A percentile compares a stretch with the other conserved stretches of the same genome.
These are phyloP conservation scores for Megacollybia marginata DNA, from an alignment of 768 basidiomycete genomes.

Conservation along the genomic window DNA sequence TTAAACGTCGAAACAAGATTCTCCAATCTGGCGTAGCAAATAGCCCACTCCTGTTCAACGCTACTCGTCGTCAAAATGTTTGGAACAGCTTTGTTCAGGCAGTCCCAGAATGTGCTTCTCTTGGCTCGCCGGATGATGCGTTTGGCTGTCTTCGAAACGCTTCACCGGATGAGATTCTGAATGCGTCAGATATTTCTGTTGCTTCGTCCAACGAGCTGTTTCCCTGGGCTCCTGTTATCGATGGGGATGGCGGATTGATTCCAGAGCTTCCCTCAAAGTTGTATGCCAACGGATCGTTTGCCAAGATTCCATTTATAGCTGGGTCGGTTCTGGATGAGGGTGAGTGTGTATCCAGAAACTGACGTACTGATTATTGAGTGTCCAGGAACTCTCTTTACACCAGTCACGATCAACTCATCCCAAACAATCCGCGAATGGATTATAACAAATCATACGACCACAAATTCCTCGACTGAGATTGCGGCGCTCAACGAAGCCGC, in stretches of 20 bases:
- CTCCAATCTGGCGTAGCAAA: conserved; percentile 22
- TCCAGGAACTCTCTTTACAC: background rate
- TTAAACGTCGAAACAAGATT: conserved; percentile 14
- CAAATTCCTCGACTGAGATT: background rate
- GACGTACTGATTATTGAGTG: too few species aligned
- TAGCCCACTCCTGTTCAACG: conserved; percentile 11
- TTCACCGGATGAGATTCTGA: conserved; percentile 8
- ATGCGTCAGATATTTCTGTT: conserved; percentile 6
- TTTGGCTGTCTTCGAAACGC: conserved; percentile 17
- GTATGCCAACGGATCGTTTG: conserved; percentile 16
- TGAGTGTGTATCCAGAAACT: conserved; percentile 5
- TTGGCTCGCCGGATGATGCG: conserved; percentile 18
- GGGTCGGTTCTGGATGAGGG: conserved; percentile 42
- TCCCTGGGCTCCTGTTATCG: conserved; percentile 31
- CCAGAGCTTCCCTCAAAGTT: conserved; percentile 31
- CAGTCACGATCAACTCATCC: background rate
- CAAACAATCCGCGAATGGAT: background rate
- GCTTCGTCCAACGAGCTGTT: conserved; percentile 11
- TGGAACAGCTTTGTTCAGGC: conserved; percentile 9
- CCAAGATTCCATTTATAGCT: conserved; percentile 34
- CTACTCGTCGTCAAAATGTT: conserved; percentile 8
- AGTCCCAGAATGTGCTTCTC: conserved; percentile 24
- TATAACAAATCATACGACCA: background rate
- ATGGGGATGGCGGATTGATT: conserved; percentile 31
- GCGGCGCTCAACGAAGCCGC: background rate